Percentiles rank a stretch among this genome's conserved stretches.
These are phyloP conservation scores for Pyricularia sp. DNA, from an alignment of 2,329 filamentous ascomycete genomes.

Conservation along the genomic window DNA sequence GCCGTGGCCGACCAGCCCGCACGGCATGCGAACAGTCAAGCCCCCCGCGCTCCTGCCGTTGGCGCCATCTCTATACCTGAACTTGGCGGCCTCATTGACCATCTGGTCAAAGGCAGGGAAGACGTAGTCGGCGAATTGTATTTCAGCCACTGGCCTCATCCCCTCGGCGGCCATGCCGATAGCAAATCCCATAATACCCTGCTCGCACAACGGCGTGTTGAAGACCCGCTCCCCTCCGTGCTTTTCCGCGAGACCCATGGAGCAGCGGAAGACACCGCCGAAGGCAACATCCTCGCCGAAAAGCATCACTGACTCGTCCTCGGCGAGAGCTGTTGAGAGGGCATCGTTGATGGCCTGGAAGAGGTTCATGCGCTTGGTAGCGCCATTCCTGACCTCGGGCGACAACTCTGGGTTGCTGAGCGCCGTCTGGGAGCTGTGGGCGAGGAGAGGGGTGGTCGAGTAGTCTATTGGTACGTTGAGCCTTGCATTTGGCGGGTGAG, in stretches of 20 bases:
- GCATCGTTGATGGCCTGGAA: conserved; percentile 92
- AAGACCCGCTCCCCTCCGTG: conserved; percentile 86
- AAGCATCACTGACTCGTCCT: conserved; percentile 75
- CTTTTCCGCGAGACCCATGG: conserved; percentile 76
- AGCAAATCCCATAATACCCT: conserved; percentile 87
- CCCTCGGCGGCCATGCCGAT: conserved; percentile 84
- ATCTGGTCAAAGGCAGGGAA: conserved; percentile 90
- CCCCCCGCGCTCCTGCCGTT: conserved; percentile 55
- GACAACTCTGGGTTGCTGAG: conserved; percentile 62
- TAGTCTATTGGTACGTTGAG: conserved; percentile 87
- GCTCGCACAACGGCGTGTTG: conserved; percentile 89
- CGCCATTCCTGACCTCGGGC: conserved; percentile 46
- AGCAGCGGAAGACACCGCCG: conserved; percentile 89
- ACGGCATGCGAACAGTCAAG: conserved; percentile 80
- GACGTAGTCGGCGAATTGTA: conserved; percentile 92
- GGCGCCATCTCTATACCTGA: conserved; percentile 58
- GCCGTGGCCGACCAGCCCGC: conserved; percentile 79
- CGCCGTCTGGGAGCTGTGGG: conserved; percentile 63
- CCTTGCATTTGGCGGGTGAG: conserved; percentile 44
- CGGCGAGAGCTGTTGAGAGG: conserved; percentile 65
- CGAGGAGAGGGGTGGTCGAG: conserved; percentile 63
- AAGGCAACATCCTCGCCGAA: conserved; percentile 98
- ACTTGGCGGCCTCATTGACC: conserved; percentile 86
- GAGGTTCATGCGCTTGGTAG: conserved; percentile 80
- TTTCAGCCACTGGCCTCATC: conserved; percentile 85